Percentiles rank a stretch among this genome's conserved stretches.
Conservation (phyloP, 257 asterid species). For the Henckelia pumila region DNA sequence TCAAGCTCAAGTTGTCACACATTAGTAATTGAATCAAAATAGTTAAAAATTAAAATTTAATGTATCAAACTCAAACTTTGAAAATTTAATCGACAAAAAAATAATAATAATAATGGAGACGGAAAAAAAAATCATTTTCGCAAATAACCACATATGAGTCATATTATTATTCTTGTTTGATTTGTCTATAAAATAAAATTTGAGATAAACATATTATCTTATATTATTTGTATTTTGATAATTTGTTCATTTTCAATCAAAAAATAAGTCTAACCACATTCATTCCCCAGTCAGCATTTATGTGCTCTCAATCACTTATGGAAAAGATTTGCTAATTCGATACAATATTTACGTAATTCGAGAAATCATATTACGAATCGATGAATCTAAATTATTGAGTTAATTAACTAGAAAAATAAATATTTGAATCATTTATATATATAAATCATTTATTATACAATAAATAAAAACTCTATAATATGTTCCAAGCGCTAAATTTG, state of each 20-base stretch:
- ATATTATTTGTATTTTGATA: too few species aligned
- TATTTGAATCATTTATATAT: too few species aligned
- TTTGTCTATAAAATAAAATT: not conserved
- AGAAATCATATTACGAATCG: not conserved
- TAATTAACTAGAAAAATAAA: not conserved
- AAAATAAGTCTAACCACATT: not conserved
- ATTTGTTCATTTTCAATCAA: too few species aligned
- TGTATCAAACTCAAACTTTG: too few species aligned
- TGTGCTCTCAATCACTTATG: not conserved
- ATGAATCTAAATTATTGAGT: not conserved
- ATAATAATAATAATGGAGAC: too few species aligned
- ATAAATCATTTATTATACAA: not conserved
- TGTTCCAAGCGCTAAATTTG: slow-evolving; percentile 32
- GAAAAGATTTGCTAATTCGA: not conserved
- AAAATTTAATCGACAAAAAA: too few species aligned
- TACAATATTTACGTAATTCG: not conserved
- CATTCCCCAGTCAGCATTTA: not conserved
- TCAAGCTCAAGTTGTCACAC: too few species aligned
- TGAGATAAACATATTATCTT: not conserved
- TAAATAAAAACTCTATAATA: not conserved
- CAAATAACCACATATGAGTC: not conserved
- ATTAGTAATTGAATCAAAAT: too few species aligned
- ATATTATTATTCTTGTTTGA: not conserved
- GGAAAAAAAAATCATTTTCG: too few species aligned
- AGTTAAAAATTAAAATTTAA: too few species aligned